These are phyloP conservation scores for Pseudogymnoascus sp. DNA, from an alignment of 2,329 filamentous ascomycete species.

Conservation along the genomic window DNA sequence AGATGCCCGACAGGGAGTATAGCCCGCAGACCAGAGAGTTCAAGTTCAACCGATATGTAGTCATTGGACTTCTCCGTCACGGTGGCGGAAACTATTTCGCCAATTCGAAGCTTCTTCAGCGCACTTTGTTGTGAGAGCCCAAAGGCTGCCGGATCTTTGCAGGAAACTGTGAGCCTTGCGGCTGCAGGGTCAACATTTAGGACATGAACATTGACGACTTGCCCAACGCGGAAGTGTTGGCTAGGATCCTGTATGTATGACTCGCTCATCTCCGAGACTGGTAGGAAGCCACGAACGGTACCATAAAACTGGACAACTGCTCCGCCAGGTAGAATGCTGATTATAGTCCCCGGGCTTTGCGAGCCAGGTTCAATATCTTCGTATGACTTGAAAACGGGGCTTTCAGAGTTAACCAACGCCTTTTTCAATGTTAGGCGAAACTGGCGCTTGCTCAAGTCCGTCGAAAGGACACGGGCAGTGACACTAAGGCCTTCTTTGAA, in stretches of 20 bases:
- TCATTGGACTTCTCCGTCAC: constrained; percentile 77
- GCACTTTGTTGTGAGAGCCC: constrained; percentile 69
- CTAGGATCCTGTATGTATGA: constrained; percentile 85
- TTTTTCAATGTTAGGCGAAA: constrained; percentile 91
- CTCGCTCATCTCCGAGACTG: constrained; percentile 96
- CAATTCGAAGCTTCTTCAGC: constrained; percentile 66
- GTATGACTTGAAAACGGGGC: constrained; percentile 70
- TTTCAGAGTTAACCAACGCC: constrained; percentile 83
- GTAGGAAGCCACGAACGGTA: constrained; percentile 74
- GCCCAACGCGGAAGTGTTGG: constrained; percentile 82
- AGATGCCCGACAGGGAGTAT: constrained; percentile 72
- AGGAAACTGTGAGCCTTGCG: constrained; percentile 76
- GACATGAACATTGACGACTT: constrained; percentile 88
- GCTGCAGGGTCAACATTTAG: constrained; percentile 68
- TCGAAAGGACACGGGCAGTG: constrained; percentile 78
- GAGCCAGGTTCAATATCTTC: constrained; percentile 66
- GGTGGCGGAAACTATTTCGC: constrained; percentile 68
- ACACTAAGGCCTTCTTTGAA: constrained; percentile 82
- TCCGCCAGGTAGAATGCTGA: constrained; percentile 71
- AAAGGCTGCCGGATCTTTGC: constrained; percentile 79
- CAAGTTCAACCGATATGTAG: constrained; percentile 70
- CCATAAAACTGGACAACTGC: constrained; percentile 93
- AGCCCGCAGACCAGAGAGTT: constrained; percentile 68
- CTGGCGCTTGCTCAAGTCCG: constrained; percentile 67
- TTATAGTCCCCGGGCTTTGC: constrained; percentile 78